Evolutionary conservation across 768 basidiomycete genomes (phyloP), one percentile per base, ranked within the genome.

Genomic region (Naganishia vaughanmartiniae): DNA sequence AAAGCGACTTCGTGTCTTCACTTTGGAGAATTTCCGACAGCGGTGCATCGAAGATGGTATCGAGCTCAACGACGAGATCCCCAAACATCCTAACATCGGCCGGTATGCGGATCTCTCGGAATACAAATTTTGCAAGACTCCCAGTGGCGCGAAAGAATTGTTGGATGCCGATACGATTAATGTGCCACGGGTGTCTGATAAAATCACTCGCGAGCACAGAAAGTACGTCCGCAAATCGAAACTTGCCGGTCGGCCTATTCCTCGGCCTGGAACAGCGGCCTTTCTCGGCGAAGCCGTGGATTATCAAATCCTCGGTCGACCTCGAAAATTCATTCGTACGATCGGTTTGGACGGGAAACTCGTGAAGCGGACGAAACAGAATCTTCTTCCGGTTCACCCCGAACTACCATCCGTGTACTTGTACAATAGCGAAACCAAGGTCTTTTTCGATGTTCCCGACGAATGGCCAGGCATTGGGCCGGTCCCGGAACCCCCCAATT

Each of bases 1-100:
- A 82, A 88, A 92, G 33, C 89, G 92, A 28, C 87, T 92, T 78
- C 86, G 92, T 72, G 92, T 92, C 77, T 93, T 87, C 82, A 90
- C 91, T 0, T 79, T 89, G 54, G 84, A 85, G 1, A 86, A 88
- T 34, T 95, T 90, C 80, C 85, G 83, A 34, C 79, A 83, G 34
- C 83, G 91, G 36, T 85, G 92, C 57, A 81, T 83, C 1, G 83
- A 84, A 54, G 90, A 93, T 79, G 85, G 86, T 10, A 84, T 93
- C 30, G 24, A 57, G 6, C 42, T 63, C 7, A 26, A 63, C 24
- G 42, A 30, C 42, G 60, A 63, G 46, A 63, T 63, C 14, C 69
- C 72, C 19, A 54, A 45, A 24, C 70, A 72, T 26, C 54, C 70
- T 0, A 65, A 65, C 30, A 69, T 74, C 21, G 76, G 76, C 17